phyloP scores from a whole-genome alignment of 768 basidiomycete genomes.

The Crassisporium funariophilum region DNA sequence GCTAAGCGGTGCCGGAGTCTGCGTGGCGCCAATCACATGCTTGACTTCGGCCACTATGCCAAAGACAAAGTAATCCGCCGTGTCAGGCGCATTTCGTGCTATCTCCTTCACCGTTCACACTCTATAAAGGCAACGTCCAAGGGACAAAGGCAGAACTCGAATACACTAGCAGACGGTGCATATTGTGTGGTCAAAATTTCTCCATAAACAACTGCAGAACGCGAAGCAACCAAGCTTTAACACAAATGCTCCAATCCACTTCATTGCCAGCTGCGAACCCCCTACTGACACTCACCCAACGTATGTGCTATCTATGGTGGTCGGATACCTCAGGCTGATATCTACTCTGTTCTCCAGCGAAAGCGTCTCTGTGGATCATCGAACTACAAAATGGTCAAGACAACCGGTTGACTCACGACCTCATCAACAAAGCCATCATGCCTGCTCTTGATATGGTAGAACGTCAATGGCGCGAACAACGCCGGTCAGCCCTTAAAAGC shows the following conservation, averaged over 20 bases:
- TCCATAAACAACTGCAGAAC: too few relatives aligned
- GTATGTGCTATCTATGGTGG: slow-evolving; percentile 35
- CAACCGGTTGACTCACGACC: slow-evolving; percentile 59
- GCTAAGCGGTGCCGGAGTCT: too few relatives aligned
- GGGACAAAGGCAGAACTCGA: too few relatives aligned
- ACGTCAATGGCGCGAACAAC: slow-evolving; percentile 63
- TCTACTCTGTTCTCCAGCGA: slow-evolving; percentile 51
- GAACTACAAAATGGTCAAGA: slow-evolving; percentile 82
- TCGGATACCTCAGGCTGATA: slow-evolving; percentile 1
- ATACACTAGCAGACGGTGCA: too few relatives aligned
- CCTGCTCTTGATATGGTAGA: slow-evolving; percentile 78
- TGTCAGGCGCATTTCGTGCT: too few relatives aligned
- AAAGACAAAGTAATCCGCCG: too few relatives aligned
- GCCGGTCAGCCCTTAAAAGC: slow-evolving; percentile 42
- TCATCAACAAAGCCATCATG: slow-evolving; percentile 62
- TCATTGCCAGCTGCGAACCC: slow-evolving; percentile 52
- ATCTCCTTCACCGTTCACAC: too few relatives aligned
- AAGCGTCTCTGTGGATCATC: slow-evolving; percentile 67
- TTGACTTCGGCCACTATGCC: too few relatives aligned
- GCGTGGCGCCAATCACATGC: too few relatives aligned
- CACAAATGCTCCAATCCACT: slow-evolving; percentile 47
- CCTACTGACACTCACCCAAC: slow-evolving; percentile 68
- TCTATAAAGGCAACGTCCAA: too few relatives aligned
- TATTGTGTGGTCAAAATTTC: too few relatives aligned
- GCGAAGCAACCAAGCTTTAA: neutral